Evolutionary conservation across 2,329 filamentous ascomycete genomes (phyloP), one percentile per base, ranked within the genome.

Genomic region (Cladophialophora chaetospira): DNA sequence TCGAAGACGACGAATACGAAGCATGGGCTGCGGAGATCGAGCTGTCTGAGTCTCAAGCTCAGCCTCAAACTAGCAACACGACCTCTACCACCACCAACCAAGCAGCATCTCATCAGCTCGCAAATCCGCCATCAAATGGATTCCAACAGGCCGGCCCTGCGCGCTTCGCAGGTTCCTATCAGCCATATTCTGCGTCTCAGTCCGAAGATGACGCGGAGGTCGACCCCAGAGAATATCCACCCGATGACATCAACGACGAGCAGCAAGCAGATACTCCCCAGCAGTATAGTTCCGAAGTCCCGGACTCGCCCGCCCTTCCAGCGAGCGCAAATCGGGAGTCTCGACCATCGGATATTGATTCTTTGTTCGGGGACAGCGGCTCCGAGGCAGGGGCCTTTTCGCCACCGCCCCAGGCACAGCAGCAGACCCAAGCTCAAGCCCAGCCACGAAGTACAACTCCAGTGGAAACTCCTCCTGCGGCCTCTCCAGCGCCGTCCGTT

Each of bases 321-420:
- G 19, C 5, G n/a, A 42, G 36, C 36, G 26, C 25, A 5, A 5
- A 31, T 15, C 28, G 28, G 10, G 45, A 45, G 11, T 26, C 28
- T 5, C 8, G 35, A 1, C 38, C 35, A 5, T 49, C 44, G 26
- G 53, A 55, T 21, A 36, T 50, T 8, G 53, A 55, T 33, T 49
- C 53, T 8, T 36, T 55, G 26, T 55, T 55, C 21, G 52, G 36
- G 15, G 44, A 42, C 43, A 48, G 44, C 9, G 31, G 17, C 21
- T 44, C 42, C 23, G 42, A 44, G 15, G 17, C 8, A 21, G 35
- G 29, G 21, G 26, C 8, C 1, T 11, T 19, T 4, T 29, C 11
- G 15, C 15, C 28, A 15, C 13, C 25, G 42, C 10, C 8, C 4
- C 9, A 40, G 6, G 13, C 36, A 11, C 36, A 3, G 8, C 17